A percentile compares a stretch with the other conserved stretches of the same genome.
Conservation (phyloP, 164 flowering plant genomes). For the Aristolochia contorta region DNA sequence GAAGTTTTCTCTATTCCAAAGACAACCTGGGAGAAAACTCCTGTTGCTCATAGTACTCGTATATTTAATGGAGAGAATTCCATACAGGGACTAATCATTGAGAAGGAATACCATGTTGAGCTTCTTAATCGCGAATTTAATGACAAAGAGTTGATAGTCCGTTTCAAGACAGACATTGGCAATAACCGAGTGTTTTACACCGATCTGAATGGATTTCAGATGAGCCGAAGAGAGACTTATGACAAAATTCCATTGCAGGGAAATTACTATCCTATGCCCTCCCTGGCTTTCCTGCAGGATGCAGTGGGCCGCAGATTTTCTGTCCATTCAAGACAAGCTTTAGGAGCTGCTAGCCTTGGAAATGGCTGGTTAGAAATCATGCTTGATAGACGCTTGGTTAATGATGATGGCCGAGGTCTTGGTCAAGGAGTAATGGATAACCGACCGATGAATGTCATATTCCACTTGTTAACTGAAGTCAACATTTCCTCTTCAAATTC, state of each 20-base stretch:
- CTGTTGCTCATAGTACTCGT: slow-evolving; percentile 84
- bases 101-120: slow-evolving; percentile 97
- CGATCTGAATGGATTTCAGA: slow-evolving; percentile 92
- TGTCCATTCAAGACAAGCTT: slow-evolving; percentile 79
- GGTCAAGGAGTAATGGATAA: slow-evolving; percentile 99
- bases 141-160: slow-evolving; percentile 71
- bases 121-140: slow-evolving; percentile 57
- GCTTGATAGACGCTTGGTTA: slow-evolving; percentile 77
- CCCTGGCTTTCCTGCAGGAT: slow-evolving; percentile 90
- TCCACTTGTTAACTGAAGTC: slow-evolving; percentile 68
- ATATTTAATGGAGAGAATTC: slow-evolving; percentile 49
- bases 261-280: slow-evolving; percentile 98
- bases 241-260: slow-evolving; percentile 95
- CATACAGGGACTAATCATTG: slow-evolving; percentile 58
- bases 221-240: slow-evolving; percentile 90
- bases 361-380: slow-evolving; percentile 92
- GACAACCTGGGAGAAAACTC: slow-evolving; percentile 55
- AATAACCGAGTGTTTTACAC: slow-evolving; percentile 65
- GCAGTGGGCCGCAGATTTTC: slow-evolving; percentile 68
- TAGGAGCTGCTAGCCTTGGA: slow-evolving; percentile 87
- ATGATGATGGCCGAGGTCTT: slow-evolving; percentile 95
- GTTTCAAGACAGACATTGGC: slow-evolving; percentile 74
- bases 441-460: slow-evolving; percentile 76
- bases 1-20: slow-evolving; percentile 78
- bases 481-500: slow-evolving; percentile 43